Conservation (phyloP, 495 filamentous ascomycete species). For the Lasiosphaeria ovina region DNA sequence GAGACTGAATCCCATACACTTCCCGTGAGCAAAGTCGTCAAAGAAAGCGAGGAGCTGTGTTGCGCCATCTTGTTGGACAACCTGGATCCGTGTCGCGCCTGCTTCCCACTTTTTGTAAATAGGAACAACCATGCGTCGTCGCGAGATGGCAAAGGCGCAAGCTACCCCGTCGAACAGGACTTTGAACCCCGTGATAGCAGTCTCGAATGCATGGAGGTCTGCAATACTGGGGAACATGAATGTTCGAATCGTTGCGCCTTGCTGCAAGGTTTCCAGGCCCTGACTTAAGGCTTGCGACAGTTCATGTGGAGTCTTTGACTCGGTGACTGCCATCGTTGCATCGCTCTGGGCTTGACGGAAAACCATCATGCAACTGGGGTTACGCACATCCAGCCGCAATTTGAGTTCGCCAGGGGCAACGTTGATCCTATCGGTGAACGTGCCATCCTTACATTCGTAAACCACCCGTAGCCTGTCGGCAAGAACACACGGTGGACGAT, state of each 20-base stretch:
- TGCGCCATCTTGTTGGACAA: slow-evolving; percentile 69
- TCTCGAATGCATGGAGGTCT: slow-evolving; percentile 75
- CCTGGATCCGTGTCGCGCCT: slow-evolving; percentile 67
- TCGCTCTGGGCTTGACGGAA: slow-evolving; percentile 65
- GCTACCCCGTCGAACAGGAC: slow-evolving; percentile 75
- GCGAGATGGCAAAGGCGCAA: slow-evolving; percentile 72
- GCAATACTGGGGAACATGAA: slow-evolving; percentile 51
- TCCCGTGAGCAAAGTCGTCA: slow-evolving; percentile 74
- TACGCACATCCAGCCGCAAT: slow-evolving; percentile 57
- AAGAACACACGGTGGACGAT: slow-evolving; percentile 57
- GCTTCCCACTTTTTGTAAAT: slow-evolving; percentile 92
- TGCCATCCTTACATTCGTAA: slow-evolving; percentile 63
- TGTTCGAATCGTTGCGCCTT: slow-evolving; percentile 48
- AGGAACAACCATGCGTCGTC: slow-evolving; percentile 82
- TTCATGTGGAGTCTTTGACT: slow-evolving; percentile 59
- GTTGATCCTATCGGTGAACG: slow-evolving; percentile 71
- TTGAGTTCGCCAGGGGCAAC: slow-evolving; percentile 72
- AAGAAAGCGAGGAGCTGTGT: slow-evolving; percentile 80
- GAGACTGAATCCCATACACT: slow-evolving; percentile 82
- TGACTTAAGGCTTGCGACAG: slow-evolving; percentile 52
- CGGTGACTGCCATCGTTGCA: slow-evolving; percentile 64
- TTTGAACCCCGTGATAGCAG: slow-evolving; percentile 70
- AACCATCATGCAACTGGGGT: slow-evolving; percentile 60
- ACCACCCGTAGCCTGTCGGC: slow-evolving; percentile 70
- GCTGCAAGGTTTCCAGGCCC: slow-evolving; percentile 46